Evolutionary conservation across 805 yeast species (phyloP).

Genomic region (Tetrapisispora namnaoensis): DNA sequence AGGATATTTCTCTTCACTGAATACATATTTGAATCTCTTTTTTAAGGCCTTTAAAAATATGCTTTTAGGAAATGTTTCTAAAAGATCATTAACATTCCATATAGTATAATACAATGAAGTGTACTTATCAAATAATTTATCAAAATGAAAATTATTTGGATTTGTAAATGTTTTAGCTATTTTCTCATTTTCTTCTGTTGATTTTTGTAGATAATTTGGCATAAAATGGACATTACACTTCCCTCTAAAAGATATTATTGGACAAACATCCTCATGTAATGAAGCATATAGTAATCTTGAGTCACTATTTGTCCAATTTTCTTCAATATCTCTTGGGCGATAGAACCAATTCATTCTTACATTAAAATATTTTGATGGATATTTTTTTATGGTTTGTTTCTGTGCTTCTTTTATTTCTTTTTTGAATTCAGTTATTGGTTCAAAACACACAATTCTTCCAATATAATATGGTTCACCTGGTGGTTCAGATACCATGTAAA

Average conservation of each 20-base stretch:
- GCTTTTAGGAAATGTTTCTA: constrained; percentile 36
- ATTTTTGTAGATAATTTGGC: constrained; percentile 40
- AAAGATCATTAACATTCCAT: constrained; percentile 49
- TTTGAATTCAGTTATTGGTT: constrained; percentile 21
- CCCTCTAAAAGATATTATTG: constrained; percentile 67
- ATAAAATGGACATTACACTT: constrained; percentile 58
- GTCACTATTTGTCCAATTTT: constrained; percentile 39
- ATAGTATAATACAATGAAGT: constrained; percentile 77
- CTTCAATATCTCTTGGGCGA: constrained; percentile 75
- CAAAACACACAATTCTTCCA: constrained; percentile 74
- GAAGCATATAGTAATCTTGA: constrained; percentile 74
- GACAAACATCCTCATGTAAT: constrained; percentile 78
- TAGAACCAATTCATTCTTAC: constrained; percentile 86
- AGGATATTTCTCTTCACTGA: constrained; percentile 46
- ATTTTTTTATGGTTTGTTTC: constrained; percentile 16
- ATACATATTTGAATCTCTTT: constrained; percentile 62
- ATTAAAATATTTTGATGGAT: constrained; percentile 42
- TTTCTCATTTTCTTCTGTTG: constrained; percentile 31
- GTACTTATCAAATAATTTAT: constrained; percentile 75
- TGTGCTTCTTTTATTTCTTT: constrained; percentile 8
- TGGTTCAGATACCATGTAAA: constrained; percentile 82
- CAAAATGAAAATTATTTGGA: constrained; percentile 76
- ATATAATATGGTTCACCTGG: constrained; percentile 91
- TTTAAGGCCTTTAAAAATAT: constrained; percentile 52
- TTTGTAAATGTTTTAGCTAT: constrained; percentile 39